Evolutionary conservation across 1,284 basidiomycete species (phyloP).

Genomic region (Leccinum solheimii): DNA sequence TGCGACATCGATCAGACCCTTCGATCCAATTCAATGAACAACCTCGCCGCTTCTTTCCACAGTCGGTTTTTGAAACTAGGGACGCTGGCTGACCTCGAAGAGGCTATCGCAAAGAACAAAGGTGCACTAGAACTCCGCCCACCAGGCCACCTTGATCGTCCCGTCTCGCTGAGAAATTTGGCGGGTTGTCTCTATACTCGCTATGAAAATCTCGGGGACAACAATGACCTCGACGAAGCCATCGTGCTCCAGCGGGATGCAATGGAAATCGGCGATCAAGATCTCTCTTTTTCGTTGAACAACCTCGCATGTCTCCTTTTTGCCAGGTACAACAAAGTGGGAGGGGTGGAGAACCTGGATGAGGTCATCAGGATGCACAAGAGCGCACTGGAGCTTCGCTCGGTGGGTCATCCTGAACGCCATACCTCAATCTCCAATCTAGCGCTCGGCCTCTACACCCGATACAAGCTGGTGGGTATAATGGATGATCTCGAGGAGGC

Average conservation of each 20-base stretch:
- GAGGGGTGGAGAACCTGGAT: too few relatives aligned
- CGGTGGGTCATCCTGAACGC: too few relatives aligned
- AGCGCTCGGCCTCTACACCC: too few relatives aligned
- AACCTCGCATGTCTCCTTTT: too few relatives aligned
- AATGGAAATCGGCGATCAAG: too few relatives aligned
- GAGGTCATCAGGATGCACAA: too few relatives aligned
- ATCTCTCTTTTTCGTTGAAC: too few relatives aligned
- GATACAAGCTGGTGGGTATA: neutral
- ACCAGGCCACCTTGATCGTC: neutral
- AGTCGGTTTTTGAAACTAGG: neutral
- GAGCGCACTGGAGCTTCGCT: too few relatives aligned
- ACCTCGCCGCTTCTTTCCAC: neutral
- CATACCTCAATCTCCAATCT: too few relatives aligned
- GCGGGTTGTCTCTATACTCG: neutral
- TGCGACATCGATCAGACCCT: neutral
- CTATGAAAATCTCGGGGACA: neutral
- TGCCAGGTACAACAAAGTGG: too few relatives aligned
- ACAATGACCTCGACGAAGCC: neutral
- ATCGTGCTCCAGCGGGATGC: too few relatives aligned
- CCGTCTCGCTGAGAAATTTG: neutral
- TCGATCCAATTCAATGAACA: neutral
- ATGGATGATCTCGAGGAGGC: constrained; percentile 1
- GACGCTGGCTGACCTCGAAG: neutral
- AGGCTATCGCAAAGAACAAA: neutral
- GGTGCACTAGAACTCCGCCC: neutral